Conservation (phyloP, 2,329 filamentous ascomycete genomes). For the Ophiocordyceps robertsii region DNA sequence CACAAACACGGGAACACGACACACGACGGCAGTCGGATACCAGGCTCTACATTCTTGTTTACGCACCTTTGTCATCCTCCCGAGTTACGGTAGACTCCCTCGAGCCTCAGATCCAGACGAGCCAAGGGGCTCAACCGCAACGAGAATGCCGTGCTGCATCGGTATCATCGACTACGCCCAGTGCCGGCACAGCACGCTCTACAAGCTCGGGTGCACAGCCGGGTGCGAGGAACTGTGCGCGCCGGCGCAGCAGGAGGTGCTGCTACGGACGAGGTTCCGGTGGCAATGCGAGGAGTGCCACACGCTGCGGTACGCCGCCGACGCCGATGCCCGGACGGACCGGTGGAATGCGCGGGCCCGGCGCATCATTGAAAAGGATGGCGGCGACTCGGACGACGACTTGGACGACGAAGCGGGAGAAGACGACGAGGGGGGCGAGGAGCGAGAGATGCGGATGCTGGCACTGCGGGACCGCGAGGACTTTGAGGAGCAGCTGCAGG, state of each 20-base stretch:
- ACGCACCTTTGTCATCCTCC: too few species aligned
- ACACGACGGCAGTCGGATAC: too few species aligned
- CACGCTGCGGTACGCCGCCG: neutral
- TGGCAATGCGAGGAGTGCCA: constrained; percentile 16
- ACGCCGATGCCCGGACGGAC: constrained; percentile 3
- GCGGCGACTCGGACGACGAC: neutral
- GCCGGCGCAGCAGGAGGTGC: constrained; percentile 5
- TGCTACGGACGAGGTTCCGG: constrained; percentile 11
- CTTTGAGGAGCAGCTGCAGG: constrained; percentile 3
- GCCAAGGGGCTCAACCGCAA: neutral
- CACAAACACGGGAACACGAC: too few species aligned
- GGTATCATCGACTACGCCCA: constrained; percentile 10
- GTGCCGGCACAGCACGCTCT: constrained; percentile 13
- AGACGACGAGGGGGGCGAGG: too few species aligned
- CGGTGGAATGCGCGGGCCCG: constrained; percentile 3
- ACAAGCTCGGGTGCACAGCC: constrained; percentile 14
- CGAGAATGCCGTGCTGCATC: constrained; percentile 16
- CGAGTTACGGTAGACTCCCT: too few species aligned
- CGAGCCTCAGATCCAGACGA: too few species aligned
- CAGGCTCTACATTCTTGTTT: too few species aligned
- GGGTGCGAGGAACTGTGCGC: constrained; percentile 11
- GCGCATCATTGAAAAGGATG: neutral
- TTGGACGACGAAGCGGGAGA: too few species aligned
- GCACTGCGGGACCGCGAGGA: neutral
- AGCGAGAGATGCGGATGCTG: neutral